Percentiles rank a stretch among this genome's conserved stretches.
Evolutionary conservation across 2,329 filamentous ascomycete genomes (phyloP).

Genomic region (Fusarium robinianum): DNA sequence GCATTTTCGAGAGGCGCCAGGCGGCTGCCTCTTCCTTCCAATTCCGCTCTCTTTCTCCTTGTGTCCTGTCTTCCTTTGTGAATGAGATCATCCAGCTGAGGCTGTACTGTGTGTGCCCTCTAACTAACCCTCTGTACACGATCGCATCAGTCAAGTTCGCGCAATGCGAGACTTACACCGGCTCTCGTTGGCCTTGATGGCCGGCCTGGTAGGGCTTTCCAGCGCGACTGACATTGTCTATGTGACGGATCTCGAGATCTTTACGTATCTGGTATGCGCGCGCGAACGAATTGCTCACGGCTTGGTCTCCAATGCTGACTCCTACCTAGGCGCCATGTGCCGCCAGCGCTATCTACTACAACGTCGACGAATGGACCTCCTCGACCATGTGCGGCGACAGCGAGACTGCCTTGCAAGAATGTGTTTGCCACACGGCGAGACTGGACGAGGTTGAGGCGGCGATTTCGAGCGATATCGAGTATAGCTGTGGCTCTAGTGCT

Average conservation of each 20-base stretch:
- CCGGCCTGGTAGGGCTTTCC: conserved; percentile 10
- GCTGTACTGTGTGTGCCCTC: neutral
- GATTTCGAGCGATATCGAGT: conserved; percentile 48
- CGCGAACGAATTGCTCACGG: too few species aligned
- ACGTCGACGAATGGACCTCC: conserved; percentile 49
- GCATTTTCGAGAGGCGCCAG: conserved; percentile 15
- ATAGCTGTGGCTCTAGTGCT: conserved; percentile 51
- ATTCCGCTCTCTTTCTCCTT: conserved; percentile 10
- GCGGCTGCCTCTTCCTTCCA: conserved; percentile 12
- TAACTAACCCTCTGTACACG: neutral
- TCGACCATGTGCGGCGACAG: conserved; percentile 48
- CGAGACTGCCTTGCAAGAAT: conserved; percentile 53
- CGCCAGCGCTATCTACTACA: conserved; percentile 49
- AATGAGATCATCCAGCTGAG: conserved; percentile 8
- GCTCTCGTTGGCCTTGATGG: conserved; percentile 13
- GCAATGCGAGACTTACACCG: conserved; percentile 31
- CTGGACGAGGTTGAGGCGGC: conserved; percentile 44
- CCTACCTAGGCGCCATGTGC: conserved; percentile 55
- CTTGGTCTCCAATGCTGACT: neutral
- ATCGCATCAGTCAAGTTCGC: neutral
- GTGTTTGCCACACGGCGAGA: conserved; percentile 55
- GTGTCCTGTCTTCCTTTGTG: neutral
- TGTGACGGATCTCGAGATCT: conserved; percentile 51
- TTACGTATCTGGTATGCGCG: conserved; percentile 47
- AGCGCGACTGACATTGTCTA: conserved; percentile 43